Percentiles rank a stretch among this genome's conserved stretches.
These are phyloP conservation scores for Aspergillus pseudonomiae DNA, from an alignment of 2,329 filamentous ascomycete species.

Conservation along the genomic window DNA sequence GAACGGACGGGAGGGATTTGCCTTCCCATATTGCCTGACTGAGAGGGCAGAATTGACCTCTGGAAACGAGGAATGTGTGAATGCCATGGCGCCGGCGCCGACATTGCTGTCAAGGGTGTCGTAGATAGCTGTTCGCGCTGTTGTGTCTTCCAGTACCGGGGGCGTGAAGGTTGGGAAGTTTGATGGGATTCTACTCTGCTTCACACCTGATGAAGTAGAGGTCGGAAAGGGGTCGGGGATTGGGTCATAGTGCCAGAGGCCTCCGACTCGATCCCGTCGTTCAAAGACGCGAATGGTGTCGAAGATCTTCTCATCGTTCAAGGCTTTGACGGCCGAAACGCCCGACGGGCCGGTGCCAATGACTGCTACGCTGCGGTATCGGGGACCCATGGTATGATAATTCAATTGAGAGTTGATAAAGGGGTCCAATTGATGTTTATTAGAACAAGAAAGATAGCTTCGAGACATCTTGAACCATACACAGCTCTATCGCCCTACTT, in stretches of 20 bases:
- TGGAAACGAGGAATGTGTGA: constrained; percentile 31
- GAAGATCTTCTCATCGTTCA: constrained; percentile 36
- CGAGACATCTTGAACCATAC: neutral
- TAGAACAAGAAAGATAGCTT: neutral
- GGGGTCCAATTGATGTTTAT: neutral
- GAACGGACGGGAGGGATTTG: constrained; percentile 30
- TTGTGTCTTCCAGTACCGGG: constrained; percentile 23
- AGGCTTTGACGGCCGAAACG: constrained; percentile 31
- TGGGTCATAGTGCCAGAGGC: constrained; percentile 36
- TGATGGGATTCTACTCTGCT: constrained; percentile 15
- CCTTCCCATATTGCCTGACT: constrained; percentile 20
- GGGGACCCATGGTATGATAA: neutral
- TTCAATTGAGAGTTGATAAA: neutral
- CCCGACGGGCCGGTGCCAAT: constrained; percentile 36
- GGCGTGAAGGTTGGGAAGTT: constrained; percentile 22
- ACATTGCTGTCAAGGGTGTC: constrained; percentile 33
- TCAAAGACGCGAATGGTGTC: constrained; percentile 37
- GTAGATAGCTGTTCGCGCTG: constrained; percentile 28
- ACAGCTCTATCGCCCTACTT: neutral
- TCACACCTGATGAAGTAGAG: neutral
- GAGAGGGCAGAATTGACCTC: constrained; percentile 27
- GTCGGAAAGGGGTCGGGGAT: constrained; percentile 29
- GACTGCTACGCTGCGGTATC: constrained; percentile 3
- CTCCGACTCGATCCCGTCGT: constrained; percentile 33
- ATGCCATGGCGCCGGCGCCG: constrained; percentile 30